Percentiles rank a stretch among this genome's conserved stretches.
phyloP scores from a whole-genome alignment of 2,329 filamentous ascomycete species.

The Shiraia bambusicola region DNA sequence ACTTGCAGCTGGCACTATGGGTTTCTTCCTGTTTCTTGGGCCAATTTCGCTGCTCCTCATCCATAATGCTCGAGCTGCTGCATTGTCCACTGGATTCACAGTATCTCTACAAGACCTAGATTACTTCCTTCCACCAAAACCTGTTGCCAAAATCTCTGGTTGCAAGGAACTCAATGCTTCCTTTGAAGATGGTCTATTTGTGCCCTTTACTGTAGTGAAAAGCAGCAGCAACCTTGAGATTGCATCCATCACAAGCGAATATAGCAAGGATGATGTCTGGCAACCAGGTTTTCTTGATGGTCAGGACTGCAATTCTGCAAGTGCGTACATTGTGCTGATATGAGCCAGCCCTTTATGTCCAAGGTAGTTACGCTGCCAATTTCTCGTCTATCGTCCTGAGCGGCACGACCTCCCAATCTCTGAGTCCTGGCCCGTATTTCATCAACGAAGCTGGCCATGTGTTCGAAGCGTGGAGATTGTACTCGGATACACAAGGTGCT shows the following conservation, averaged over 20 bases:
- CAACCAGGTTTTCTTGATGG: slow-evolving; percentile 43
- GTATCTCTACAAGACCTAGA: slow-evolving; percentile 43
- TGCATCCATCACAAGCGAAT: slow-evolving; percentile 26
- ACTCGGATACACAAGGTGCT: slow-evolving; percentile 52
- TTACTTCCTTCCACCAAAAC: slow-evolving; percentile 46
- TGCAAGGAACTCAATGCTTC: slow-evolving; percentile 19
- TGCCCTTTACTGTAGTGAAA: slow-evolving; percentile 45
- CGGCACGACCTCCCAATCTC: slow-evolving; percentile 12
- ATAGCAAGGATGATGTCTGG: slow-evolving; percentile 47
- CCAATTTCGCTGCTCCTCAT: slow-evolving; percentile 7
- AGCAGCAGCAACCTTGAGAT: slow-evolving; percentile 23
- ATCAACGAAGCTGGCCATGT: slow-evolving; percentile 49
- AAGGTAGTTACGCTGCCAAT: slow-evolving; percentile 25
- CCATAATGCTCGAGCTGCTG: slow-evolving; percentile 16
- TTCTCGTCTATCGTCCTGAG: slow-evolving; percentile 17
- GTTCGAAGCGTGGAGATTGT: slow-evolving; percentile 53
- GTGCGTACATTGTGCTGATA: slow-evolving; percentile 27
- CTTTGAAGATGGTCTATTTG: slow-evolving; percentile 27
- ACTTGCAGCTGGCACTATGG: slow-evolving; percentile 10
- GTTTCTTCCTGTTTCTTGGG: slow-evolving; percentile 4
- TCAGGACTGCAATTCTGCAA: slow-evolving; percentile 6
- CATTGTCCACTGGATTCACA: slow-evolving; percentile 44
- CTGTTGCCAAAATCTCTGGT: slow-evolving; percentile 36
- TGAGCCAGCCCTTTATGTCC: slow-evolving; percentile 24
- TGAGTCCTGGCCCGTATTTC: slow-evolving; percentile 55